phyloP scores from a whole-genome alignment of 345 rosid species.

The Pistacia integerrima region DNA sequence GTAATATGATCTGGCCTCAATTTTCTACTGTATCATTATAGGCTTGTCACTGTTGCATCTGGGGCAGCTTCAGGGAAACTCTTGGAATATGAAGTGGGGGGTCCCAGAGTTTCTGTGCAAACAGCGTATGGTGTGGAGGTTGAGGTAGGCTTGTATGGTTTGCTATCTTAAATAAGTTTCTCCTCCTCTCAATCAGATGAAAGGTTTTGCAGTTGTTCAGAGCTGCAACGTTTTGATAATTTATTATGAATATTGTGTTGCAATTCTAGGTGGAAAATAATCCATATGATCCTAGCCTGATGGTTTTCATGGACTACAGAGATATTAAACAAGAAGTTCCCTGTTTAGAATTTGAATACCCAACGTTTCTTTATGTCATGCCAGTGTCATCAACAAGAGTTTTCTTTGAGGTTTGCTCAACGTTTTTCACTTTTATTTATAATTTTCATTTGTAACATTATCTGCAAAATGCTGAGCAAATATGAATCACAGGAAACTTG shows the following conservation, averaged over 20 bases:
- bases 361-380: conserved; percentile 92
- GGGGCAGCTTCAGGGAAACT: conserved; percentile 99
- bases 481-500: conserved; percentile 79
- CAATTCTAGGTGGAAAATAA: conserved; percentile 78
- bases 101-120: conserved; percentile 92
- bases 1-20: conserved; percentile 15
- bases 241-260: conserved; percentile 13
- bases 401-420: conserved; percentile 76
- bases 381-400: conserved; percentile 82
- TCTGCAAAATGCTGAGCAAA: conserved; percentile 23
- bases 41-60: conserved; percentile 98
- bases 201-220: conserved; percentile 2
- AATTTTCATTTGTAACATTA: neutral
- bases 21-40: conserved; percentile 47
- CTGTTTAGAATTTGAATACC: conserved; percentile 63
- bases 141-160: conserved; percentile 62
- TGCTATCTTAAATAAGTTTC: neutral
- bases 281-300: conserved; percentile 91
- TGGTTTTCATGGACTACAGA: conserved; percentile 99
- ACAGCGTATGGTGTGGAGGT: conserved; percentile 98
- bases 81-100: conserved; percentile 94
- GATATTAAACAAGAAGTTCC: conserved; percentile 56
- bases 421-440: conserved; percentile 5
- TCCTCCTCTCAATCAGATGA: neutral
- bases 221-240: neutral